These are phyloP conservation scores for Magnaporthales sp. DNA, from an alignment of 2,329 filamentous ascomycete species.

Conservation along the genomic window DNA sequence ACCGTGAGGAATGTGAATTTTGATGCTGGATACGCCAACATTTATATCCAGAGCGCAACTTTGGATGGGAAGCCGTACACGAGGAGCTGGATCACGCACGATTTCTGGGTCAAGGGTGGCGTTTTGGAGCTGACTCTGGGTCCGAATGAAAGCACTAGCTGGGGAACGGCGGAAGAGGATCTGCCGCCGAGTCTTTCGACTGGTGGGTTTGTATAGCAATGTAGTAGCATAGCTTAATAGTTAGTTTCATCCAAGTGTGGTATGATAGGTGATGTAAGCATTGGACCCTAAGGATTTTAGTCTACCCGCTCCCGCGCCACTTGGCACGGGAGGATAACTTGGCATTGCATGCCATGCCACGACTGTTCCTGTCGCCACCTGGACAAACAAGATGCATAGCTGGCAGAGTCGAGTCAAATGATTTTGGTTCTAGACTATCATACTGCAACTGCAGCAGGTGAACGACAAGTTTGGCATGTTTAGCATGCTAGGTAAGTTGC, in stretches of 20 bases:
- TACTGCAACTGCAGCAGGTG: background rate
- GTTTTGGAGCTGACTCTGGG: conserved; percentile 56
- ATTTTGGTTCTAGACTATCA: no score
- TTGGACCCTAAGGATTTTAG: background rate
- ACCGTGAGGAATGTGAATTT: conserved; percentile 53
- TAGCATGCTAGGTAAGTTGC: no score
- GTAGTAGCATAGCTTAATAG: background rate
- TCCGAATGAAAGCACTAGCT: conserved; percentile 46
- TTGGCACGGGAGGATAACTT: background rate
- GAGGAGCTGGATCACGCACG: conserved; percentile 59
- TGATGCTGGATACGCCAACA: conserved; percentile 42
- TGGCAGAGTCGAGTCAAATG: background rate
- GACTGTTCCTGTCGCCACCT: no score
- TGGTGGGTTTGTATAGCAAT: background rate
- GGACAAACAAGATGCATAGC: background rate
- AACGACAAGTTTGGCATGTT: background rate
- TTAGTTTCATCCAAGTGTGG: no score
- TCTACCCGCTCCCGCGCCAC: background rate
- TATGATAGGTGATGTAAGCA: background rate
- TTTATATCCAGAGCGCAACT: conserved; percentile 59
- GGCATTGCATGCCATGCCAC: no score
- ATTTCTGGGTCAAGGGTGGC: conserved; percentile 57
- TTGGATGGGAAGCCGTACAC: conserved; percentile 52
- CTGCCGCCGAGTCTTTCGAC: conserved; percentile 47
- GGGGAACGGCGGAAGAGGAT: conserved; percentile 52